phyloP scores from a whole-genome alignment of 371 early-diverging fungal species.

The Capillidium heterosporum region DNA sequence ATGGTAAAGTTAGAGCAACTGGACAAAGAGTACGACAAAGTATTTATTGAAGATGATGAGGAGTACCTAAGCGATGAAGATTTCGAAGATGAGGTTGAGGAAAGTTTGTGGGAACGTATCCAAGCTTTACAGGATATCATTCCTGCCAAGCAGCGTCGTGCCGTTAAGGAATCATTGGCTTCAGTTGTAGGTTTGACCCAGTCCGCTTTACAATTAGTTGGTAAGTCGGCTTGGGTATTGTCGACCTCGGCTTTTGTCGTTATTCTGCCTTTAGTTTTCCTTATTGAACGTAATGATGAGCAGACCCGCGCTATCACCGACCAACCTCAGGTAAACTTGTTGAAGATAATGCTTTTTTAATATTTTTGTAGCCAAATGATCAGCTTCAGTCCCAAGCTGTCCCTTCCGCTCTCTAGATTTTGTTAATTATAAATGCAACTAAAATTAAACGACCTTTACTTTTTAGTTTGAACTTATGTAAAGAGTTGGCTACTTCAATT shows the following conservation, averaged over 20 bases:
- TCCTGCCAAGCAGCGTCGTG: slow-evolving; percentile 40
- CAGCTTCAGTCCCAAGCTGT: no score
- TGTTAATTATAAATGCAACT: no score
- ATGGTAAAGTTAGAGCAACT: slow-evolving; percentile 4
- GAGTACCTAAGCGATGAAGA: no score
- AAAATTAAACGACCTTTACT: no score
- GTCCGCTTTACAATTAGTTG: slow-evolving; percentile 34
- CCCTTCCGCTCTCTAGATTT: no score
- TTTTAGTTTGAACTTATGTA: no score
- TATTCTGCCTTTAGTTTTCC: slow-evolving; percentile 51
- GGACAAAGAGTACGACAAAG: slow-evolving; percentile 2
- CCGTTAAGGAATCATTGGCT: slow-evolving; percentile 25
- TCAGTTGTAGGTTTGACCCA: slow-evolving; percentile 32
- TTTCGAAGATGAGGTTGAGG: slow-evolving; percentile 17
- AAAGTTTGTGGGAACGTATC: slow-evolving; percentile 37
- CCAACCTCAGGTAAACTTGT: no score
- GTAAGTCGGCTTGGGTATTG: slow-evolving; percentile 63
- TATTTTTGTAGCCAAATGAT: no score
- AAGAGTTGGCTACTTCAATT: no score
- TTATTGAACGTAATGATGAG: slow-evolving; percentile 41
- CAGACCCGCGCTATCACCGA: no score
- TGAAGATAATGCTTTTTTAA: no score
- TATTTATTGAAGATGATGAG: not conserved
- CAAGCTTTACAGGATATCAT: slow-evolving; percentile 57
- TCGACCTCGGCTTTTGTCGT: slow-evolving; percentile 56